Conservation (phyloP, 495 filamentous ascomycete genomes). For the Aspergillus cristatus region DNA sequence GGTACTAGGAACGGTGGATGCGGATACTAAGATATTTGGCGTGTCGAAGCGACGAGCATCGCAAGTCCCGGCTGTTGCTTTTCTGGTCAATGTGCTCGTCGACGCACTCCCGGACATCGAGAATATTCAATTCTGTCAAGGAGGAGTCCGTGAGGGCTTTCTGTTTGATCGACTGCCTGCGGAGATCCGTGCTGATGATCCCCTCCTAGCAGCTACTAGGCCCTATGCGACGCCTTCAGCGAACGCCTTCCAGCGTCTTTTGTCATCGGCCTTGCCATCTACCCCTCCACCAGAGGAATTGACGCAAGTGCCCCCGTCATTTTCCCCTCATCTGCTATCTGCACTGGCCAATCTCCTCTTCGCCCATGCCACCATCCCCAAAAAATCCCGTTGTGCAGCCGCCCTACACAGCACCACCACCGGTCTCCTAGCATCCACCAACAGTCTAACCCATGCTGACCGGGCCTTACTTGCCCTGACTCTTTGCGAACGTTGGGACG, state of each 20-base stretch:
- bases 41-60: slow-evolving; percentile 68
- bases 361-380: slow-evolving; percentile 38
- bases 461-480: slow-evolving; percentile 60
- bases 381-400: slow-evolving; percentile 47
- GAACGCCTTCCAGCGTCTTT: slow-evolving; percentile 21
- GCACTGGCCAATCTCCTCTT: slow-evolving; percentile 42
- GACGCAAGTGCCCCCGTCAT: slow-evolving; percentile 17
- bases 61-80: slow-evolving; percentile 73
- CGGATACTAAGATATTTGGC: slow-evolving; percentile 50
- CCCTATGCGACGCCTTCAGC: slow-evolving; percentile 36
- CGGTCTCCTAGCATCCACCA: slow-evolving; percentile 52
- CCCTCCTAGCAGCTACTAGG: slow-evolving; percentile 51
- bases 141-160: slow-evolving; percentile 73
- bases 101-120: slow-evolving; percentile 58
- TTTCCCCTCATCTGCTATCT: slow-evolving; percentile 29
- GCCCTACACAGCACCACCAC: slow-evolving; percentile 62
- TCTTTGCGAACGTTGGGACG: slow-evolving; percentile 69
- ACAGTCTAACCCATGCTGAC: slow-evolving; percentile 60
- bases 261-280: slow-evolving; percentile 36
- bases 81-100: slow-evolving; percentile 61
- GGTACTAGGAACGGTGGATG: slow-evolving; percentile 41
- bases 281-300: slow-evolving; percentile 11
- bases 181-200: slow-evolving; percentile 48
- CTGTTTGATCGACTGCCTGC: slow-evolving; percentile 55
- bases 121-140: slow-evolving; percentile 69